These are phyloP conservation scores for Allium sativum DNA, from an alignment of 106 monocot genomes.

Conservation along the genomic window DNA sequence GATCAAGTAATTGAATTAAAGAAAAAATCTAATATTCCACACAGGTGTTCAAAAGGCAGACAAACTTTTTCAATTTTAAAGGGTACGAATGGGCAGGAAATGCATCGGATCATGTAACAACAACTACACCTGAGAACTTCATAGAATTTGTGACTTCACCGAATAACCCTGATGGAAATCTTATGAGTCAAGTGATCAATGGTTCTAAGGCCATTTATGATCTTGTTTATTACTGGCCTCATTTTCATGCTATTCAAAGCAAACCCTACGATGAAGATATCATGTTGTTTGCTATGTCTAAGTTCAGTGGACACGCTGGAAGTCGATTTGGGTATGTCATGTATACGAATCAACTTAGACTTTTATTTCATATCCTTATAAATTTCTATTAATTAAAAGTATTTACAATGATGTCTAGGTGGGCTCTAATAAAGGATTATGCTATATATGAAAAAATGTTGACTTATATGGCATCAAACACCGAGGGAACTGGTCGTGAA, in stretches of 20 bases:
- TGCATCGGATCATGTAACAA: slow-evolving; percentile 27
- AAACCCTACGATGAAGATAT: slow-evolving; percentile 54
- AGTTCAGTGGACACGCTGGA: slow-evolving; percentile 12
- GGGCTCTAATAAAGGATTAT: slow-evolving; percentile 60
- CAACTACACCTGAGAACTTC: slow-evolving; percentile 3
- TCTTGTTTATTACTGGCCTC: slow-evolving; percentile 81
- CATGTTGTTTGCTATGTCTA: slow-evolving; percentile 58
- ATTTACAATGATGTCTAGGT: slow-evolving; percentile 17
- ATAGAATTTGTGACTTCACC: slow-evolving; percentile 41
- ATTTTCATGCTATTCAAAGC: slow-evolving; percentile 41
- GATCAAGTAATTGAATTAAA: background rate
- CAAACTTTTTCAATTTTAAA: slow-evolving; percentile 33
- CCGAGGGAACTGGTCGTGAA: slow-evolving; percentile 42
- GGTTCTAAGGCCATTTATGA: slow-evolving; percentile 46
- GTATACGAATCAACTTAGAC: too few relatives aligned
- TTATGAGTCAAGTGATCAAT: slow-evolving; percentile 24
- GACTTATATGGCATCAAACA: slow-evolving; percentile 23
- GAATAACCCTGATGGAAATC: slow-evolving; percentile 50
- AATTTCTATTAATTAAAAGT: background rate
- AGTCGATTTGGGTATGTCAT: slow-evolving; percentile 2
- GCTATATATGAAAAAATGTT: slow-evolving; percentile 20
- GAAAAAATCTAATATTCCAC: background rate
- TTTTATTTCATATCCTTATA: too few relatives aligned
- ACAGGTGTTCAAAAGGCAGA: slow-evolving; percentile 44
- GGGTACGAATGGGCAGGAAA: slow-evolving; percentile 44